phyloP scores from a whole-genome alignment of 1,284 basidiomycete species.

The Leccinum pachyderme region DNA sequence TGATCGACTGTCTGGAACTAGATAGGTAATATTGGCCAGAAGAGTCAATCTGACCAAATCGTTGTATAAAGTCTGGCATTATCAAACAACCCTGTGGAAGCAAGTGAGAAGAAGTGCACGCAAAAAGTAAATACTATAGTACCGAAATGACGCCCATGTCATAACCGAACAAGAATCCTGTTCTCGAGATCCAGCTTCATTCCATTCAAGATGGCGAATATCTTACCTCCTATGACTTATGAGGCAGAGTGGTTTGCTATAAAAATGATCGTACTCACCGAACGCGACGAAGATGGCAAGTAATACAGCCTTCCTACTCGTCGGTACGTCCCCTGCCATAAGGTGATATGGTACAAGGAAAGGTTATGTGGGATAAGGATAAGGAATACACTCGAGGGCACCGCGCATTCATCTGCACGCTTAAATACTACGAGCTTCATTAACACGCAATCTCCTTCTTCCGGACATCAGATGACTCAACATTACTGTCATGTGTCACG shows the following conservation, averaged over 20 bases:
- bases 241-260: constrained; percentile 18
- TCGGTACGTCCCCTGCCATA: constrained; percentile 44
- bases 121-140: constrained; percentile 5
- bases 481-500: constrained; percentile 6
- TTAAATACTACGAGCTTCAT: constrained; percentile 13
- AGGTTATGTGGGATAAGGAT: neutral
- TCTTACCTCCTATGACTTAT: constrained; percentile 14
- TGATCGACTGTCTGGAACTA: constrained; percentile 67
- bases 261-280: constrained; percentile 27
- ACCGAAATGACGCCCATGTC: constrained; percentile 71
- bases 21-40: constrained; percentile 55
- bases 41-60: constrained; percentile 58
- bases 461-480: constrained; percentile 20
- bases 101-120: neutral
- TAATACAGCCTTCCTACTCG: constrained; percentile 53
- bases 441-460: neutral
- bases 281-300: constrained; percentile 63
- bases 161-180: constrained; percentile 64
- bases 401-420: neutral
- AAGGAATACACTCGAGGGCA: neutral
- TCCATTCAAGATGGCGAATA: neutral
- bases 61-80: constrained; percentile 72
- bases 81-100: constrained; percentile 68
- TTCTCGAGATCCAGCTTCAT: neutral
- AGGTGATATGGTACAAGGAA: constrained; percentile 1